Percentiles rank a stretch among this genome's conserved stretches.
Evolutionary conservation across 371 early-diverging fungal genomes (phyloP).

Genomic region (Mucor irregularis): DNA sequence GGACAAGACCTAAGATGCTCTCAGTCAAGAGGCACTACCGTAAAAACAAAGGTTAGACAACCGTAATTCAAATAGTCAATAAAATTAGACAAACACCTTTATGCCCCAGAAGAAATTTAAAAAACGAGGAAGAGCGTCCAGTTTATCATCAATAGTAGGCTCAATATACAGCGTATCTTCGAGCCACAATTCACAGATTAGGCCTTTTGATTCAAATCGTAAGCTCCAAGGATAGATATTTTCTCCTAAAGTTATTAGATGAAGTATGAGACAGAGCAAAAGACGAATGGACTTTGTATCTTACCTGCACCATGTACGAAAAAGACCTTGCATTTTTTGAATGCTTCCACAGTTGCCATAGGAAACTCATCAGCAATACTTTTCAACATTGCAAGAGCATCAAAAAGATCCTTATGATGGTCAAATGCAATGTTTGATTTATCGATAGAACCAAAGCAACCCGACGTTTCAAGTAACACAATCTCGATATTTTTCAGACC

Average conservation of each 20-base stretch:
- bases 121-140: constrained; percentile 8
- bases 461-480: constrained; percentile 16
- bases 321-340: constrained; percentile 5
- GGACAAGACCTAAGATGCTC: constrained; percentile 4
- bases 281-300: constrained; percentile 3
- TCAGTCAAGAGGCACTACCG: constrained; percentile 12
- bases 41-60: constrained; percentile 19
- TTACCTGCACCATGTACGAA: constrained; percentile 18
- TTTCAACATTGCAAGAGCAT: constrained; percentile 14
- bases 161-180: constrained; percentile 14
- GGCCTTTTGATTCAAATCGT: constrained; percentile 13
- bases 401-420: constrained; percentile 20
- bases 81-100: constrained; percentile 22
- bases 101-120: constrained; percentile 18
- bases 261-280: constrained; percentile 10
- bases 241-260: constrained; percentile 11
- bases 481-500: not conserved
- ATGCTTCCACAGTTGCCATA: constrained; percentile 2
- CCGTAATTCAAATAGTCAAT: constrained; percentile 13
- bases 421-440: constrained; percentile 14
- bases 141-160: constrained; percentile 16
- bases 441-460: constrained; percentile 2
- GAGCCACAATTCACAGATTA: constrained; percentile 19
- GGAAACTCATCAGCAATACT: constrained; percentile 17
- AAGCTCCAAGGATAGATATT: constrained; percentile 14